Base-by-base conservation (phyloP, 2,329 filamentous ascomycete genomes). In the Tolypocladium inflatum region DNA sequence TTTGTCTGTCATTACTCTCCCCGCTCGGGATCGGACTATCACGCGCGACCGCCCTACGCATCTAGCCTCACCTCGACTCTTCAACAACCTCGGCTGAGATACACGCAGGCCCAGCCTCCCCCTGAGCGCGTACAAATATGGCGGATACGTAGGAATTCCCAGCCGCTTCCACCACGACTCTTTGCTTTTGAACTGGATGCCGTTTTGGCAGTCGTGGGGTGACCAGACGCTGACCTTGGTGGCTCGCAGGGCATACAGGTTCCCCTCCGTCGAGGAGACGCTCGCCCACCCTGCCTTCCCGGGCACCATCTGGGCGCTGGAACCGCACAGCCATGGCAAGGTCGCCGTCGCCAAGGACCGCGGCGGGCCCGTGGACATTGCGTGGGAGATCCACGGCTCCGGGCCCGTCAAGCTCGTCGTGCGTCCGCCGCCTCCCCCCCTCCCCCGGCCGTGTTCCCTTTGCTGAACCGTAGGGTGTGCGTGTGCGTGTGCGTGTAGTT, bases 331-430 rank as follows among this genome's bases (percentile, higher is more conserved):
- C 45, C 78, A 80, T 55, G 90, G 86, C 5, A 79, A 79, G 50
- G 67, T 83, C 8, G 73, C 82, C 2, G 89, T 90, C 35, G 90
- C 87, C n/a, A 76, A 80, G 57, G 82, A 76, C 42, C 81, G 89
- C 65, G 88, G 90, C 62, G 90, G 89, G 2, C 90, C 90, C 23
- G 76, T 95, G 63, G 81, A 88, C 52, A 84, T 96, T 56, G 79
- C 83, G 56, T 95, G 89, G 80, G 89, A 94, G 72, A 77, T 94
- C 54, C 90, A 96, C 74, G 90, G 91, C 58, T 75, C 80, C 61
- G 90, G 90, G 4, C 82, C 86, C 54, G 78, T 81, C 63, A 88
- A 89, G 75, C 74, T 94, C 62, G 78, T 91, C 65, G 90, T 94
- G 78, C 63, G 87, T 82, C 37, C 56, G 45, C 60, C 59, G 30